phyloP scores from a whole-genome alignment of 2,329 filamentous ascomycete genomes.

The Cladosporium oxysporum region DNA sequence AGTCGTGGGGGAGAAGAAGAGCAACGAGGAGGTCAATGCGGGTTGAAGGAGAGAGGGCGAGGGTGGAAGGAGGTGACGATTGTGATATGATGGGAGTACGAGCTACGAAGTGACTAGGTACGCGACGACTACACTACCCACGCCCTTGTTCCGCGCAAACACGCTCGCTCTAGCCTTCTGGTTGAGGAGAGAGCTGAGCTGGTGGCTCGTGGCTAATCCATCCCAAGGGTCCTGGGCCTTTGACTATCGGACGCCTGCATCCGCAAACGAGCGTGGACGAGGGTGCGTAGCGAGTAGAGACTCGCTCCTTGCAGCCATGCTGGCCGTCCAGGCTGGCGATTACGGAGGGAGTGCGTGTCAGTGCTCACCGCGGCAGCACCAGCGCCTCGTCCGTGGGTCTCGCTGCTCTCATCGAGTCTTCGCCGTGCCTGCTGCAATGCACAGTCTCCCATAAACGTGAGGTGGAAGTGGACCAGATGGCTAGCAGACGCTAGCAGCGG shows the following conservation, averaged over 20 bases:
- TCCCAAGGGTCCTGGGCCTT: neutral
- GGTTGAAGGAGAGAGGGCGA: neutral
- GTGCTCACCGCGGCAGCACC: conserved; percentile 7
- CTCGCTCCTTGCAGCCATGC: neutral
- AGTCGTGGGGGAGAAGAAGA: conserved; percentile 18
- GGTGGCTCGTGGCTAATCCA: neutral
- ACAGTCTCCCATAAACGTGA: neutral
- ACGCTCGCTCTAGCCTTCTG: conserved; percentile 4
- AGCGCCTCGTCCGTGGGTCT: neutral
- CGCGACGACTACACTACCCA: neutral
- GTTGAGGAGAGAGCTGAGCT: neutral
- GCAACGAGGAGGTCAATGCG: conserved; percentile 18
- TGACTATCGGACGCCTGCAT: conserved; percentile 10
- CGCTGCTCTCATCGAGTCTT: neutral
- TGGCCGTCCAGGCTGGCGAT: neutral
- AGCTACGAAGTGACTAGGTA: neutral
- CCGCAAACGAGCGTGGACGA: conserved; percentile 1
- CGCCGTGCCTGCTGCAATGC: neutral
- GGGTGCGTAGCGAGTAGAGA: neutral
- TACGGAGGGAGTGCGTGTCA: neutral
- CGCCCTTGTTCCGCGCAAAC: conserved; percentile 5
- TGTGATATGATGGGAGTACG: conserved; percentile 6
- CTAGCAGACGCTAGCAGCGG: neutral
- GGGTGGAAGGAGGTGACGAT: neutral
- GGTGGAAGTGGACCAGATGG: neutral